phyloP scores from a whole-genome alignment of 1,139 yeast genomes.

The Geotrichum europaeum region DNA sequence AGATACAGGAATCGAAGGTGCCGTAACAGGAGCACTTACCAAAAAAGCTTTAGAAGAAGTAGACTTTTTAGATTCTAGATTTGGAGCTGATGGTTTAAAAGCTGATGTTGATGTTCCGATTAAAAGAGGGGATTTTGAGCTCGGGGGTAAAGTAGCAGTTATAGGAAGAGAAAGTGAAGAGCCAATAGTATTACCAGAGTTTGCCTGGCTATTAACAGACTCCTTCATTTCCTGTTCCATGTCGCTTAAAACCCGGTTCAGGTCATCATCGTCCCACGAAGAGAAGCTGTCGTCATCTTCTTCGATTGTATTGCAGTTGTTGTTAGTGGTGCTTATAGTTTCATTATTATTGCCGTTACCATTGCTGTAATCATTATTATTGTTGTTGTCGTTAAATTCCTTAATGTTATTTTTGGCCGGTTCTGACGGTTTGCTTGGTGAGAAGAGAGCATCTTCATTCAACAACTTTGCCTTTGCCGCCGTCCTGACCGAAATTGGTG shows the following conservation, averaged over 20 bases:
- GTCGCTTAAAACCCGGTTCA: neutral
- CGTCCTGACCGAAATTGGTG: neutral
- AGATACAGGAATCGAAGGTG: neutral
- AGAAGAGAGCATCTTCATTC: neutral
- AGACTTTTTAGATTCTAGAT: neutral
- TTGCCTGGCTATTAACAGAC: neutral
- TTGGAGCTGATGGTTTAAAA: neutral
- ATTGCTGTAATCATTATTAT: neutral
- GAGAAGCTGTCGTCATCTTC: neutral
- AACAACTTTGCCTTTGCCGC: neutral
- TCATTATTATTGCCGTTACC: neutral
- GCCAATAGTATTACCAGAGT: neutral
- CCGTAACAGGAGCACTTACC: neutral
- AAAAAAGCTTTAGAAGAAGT: neutral
- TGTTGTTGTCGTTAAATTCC: neutral
- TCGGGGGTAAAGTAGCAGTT: neutral
- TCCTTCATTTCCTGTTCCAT: neutral
- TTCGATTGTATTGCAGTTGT: neutral
- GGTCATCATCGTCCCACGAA: neutral
- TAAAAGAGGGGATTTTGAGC: neutral
- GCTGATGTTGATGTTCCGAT: neutral
- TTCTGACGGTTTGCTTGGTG: neutral
- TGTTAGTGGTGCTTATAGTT: neutral
- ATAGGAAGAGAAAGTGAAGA: neutral
- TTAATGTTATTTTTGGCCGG: neutral